These are phyloP conservation scores for Sclerotinia glacialis DNA, from an alignment of 2,329 filamentous ascomycete species.

Conservation along the genomic window DNA sequence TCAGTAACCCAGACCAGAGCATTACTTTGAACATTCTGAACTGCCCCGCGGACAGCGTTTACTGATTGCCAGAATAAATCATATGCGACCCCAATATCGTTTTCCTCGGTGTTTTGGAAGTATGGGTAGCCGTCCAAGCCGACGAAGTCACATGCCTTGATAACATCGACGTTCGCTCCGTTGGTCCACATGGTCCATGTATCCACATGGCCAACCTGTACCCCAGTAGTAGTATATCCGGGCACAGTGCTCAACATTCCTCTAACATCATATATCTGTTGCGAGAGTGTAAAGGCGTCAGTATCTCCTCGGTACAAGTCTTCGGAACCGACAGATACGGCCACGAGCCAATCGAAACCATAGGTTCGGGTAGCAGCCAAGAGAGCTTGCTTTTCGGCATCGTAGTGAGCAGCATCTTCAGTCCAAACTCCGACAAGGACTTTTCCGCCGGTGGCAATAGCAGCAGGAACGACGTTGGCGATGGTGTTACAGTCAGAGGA, in stretches of 20 bases:
- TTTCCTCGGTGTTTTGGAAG: constrained; percentile 57
- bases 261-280: constrained; percentile 50
- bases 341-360: constrained; percentile 58
- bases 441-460: constrained; percentile 57
- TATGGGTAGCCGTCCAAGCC: constrained; percentile 66
- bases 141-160: constrained; percentile 62
- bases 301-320: constrained; percentile 60
- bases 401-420: constrained; percentile 53
- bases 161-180: constrained; percentile 55
- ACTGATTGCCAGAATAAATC: constrained; percentile 50
- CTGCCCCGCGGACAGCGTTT: constrained; percentile 37
- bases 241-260: constrained; percentile 50
- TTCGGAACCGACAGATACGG: constrained; percentile 63
- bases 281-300: neutral
- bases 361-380: constrained; percentile 53
- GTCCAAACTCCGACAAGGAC: constrained; percentile 66
- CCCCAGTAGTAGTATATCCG: constrained; percentile 50
- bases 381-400: constrained; percentile 59
- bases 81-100: constrained; percentile 54
- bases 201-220: constrained; percentile 63
- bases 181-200: constrained; percentile 65
- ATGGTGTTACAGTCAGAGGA: constrained; percentile 52
- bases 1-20: constrained; percentile 62
- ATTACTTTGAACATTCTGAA: constrained; percentile 46
- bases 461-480: constrained; percentile 52